These are phyloP conservation scores for Colletotrichum sp. DNA, from an alignment of 2,329 filamentous ascomycete species.

Conservation along the genomic window DNA sequence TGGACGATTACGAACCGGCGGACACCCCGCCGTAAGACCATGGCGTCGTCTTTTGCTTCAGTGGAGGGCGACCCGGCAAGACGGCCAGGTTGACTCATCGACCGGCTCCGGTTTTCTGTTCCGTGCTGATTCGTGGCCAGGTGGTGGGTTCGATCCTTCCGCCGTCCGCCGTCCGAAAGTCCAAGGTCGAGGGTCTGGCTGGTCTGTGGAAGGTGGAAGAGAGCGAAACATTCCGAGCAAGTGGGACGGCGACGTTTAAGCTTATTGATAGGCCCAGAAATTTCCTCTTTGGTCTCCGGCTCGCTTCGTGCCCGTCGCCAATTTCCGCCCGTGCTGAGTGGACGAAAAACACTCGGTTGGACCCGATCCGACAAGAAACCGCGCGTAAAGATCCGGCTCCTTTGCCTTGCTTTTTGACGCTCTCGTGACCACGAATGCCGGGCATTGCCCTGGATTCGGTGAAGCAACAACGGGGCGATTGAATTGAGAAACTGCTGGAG, in stretches of 20 bases:
- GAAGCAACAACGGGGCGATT: neutral
- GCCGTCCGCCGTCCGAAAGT: neutral
- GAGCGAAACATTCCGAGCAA: conserved; percentile 9
- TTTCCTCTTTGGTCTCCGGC: neutral
- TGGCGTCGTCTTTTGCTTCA: neutral
- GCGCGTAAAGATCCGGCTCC: conserved; percentile 1
- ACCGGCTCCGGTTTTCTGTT: neutral
- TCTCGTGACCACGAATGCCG: neutral
- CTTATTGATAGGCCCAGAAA: conserved; percentile 16
- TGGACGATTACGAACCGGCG: conserved; percentile 18
- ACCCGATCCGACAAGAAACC: neutral
- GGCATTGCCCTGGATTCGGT: neutral
- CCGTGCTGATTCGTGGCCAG: neutral
- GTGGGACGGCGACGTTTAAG: conserved; percentile 12
- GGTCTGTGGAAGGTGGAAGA: neutral
- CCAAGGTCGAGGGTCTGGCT: neutral
- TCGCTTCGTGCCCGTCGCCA: neutral
- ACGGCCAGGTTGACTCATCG: conserved; percentile 3
- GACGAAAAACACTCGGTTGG: conserved; percentile 20
- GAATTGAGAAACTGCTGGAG: neutral
- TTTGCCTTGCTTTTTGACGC: neutral
- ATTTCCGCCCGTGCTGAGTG: neutral
- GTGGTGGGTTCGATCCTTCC: neutral
- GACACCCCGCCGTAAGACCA: neutral
- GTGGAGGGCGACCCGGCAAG: neutral